Conservation (phyloP, 768 basidiomycete genomes). For the Rhodotorula kratochvilovae region DNA sequence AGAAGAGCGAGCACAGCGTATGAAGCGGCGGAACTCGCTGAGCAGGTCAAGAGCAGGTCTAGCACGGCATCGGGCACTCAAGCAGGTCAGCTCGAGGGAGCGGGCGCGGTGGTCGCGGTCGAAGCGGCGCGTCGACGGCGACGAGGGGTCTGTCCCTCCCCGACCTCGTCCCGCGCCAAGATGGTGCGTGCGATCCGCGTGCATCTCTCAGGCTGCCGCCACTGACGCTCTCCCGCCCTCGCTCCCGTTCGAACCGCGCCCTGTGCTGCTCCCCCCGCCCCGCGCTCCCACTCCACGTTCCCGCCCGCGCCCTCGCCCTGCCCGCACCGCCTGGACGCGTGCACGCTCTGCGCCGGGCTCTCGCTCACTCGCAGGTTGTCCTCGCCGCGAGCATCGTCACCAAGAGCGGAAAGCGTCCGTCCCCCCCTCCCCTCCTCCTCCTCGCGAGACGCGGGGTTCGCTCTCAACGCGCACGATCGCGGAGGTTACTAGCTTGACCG, state of each 20-base stretch:
- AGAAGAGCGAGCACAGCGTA: no score
- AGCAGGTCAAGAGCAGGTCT: no score
- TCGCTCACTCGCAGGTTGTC: slow-evolving; percentile 60
- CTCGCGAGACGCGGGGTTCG: not conserved
- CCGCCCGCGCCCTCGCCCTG: not conserved
- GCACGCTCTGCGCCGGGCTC: not conserved
- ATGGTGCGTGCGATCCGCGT: not conserved
- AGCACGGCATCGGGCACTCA: no score
- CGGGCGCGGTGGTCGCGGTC: no score
- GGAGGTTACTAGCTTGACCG: no score
- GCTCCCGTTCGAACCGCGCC: not conserved
- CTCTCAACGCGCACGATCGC: not conserved
- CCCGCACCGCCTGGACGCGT: no score
- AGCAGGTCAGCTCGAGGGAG: not conserved
- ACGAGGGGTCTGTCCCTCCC: no score
- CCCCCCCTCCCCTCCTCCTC: slow-evolving; percentile 39
- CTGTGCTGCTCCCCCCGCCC: not conserved
- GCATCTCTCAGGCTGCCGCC: not conserved
- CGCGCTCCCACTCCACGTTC: not conserved
- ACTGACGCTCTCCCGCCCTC: not conserved
- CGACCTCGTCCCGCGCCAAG: not conserved
- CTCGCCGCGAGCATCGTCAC: slow-evolving; percentile 92
- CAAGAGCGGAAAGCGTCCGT: slow-evolving; percentile 78
- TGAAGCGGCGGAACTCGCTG: no score
- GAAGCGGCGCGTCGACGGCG: not conserved